These are phyloP conservation scores for Ophiostoma ips DNA, from an alignment of 2,329 filamentous ascomycete genomes.

Conservation along the genomic window DNA sequence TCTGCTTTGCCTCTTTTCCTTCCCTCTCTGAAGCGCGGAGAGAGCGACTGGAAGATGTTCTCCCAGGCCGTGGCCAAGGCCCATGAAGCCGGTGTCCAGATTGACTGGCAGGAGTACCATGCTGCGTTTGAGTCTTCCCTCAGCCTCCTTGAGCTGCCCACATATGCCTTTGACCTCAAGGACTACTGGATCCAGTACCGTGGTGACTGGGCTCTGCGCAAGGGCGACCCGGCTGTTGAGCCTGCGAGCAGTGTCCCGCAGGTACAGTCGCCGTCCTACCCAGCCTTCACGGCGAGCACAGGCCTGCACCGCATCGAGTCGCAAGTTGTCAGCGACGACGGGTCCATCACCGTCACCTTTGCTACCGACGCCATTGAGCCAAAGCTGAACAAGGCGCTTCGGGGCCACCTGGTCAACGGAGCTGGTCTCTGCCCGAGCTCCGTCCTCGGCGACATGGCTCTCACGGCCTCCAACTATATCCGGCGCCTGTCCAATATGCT, in stretches of 20 bases:
- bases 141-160: slow-evolving; percentile 47
- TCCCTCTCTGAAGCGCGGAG: slow-evolving; percentile 47
- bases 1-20: slow-evolving; percentile 34
- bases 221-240: slow-evolving; percentile 40
- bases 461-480: slow-evolving; percentile 49
- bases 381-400: slow-evolving; percentile 46
- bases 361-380: slow-evolving; percentile 53
- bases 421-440: slow-evolving; percentile 50
- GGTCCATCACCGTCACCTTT: slow-evolving; percentile 40
- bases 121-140: slow-evolving; percentile 28
- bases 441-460: slow-evolving; percentile 34
- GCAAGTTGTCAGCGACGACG: slow-evolving; percentile 47
- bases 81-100: slow-evolving; percentile 44
- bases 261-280: slow-evolving; percentile 28
- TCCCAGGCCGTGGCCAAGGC: slow-evolving; percentile 41
- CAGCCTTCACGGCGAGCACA: slow-evolving; percentile 45
- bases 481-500: slow-evolving; percentile 42
- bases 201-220: slow-evolving; percentile 59
- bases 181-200: slow-evolving; percentile 52
- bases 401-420: slow-evolving; percentile 55
- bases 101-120: slow-evolving; percentile 62
- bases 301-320: slow-evolving; percentile 50
- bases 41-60: slow-evolving; percentile 51
- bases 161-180: slow-evolving; percentile 60
- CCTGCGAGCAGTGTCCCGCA: slow-evolving; percentile 20